Evolutionary conservation across 306 rosid genomes (phyloP), one percentile per base, ranked within the genome.

Genomic region (Purshia tridentata): DNA sequence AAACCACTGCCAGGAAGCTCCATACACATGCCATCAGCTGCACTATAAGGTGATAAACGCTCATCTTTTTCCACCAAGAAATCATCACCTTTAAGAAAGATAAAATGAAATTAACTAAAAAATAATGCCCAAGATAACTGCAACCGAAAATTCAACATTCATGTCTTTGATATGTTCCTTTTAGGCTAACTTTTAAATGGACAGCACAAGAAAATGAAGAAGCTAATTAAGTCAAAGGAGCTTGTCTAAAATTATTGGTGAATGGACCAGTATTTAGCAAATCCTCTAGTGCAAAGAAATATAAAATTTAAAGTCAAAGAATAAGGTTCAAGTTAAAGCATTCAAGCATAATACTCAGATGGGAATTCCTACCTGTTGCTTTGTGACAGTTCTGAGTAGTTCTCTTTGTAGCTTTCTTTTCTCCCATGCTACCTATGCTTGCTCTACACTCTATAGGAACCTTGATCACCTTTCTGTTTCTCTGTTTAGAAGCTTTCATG

Each of bases 401-500:
- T 77, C 71, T 81, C 82, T 78, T 37, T 42, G 22, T 55, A 39
- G 49, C 68, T 78, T 57, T 64, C 67, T 83, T 76, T 80, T 81
- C 78, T 57, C 84, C 84, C 52, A 5, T 47, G 35, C 66, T 41
- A 55, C 84, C 60, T 60, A 57, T 42, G 65, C 78, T 73, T 23
- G 57, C 70, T 64, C 52, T 72, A 76, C 85, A 49, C 58, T 75
- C 82, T 72, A 60, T 66, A 55, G 83, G 75, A 80, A 74, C 77
- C 77, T 83, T 86, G 47, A 46, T 65, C 41, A 83, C 74, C 45
- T 77, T 85, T n/a, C 65, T 62, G 51, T 46, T 73, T 40, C 44
- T 70, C 55, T 76, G 64, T 61, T 67, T 78, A 22, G 72, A 74
- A 9, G 68, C 49, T 65, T 68, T 87, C 97, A 87, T 88, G 82